Conservation (phyloP, 2,329 filamentous ascomycete genomes). For the Aspergillus candidus region DNA sequence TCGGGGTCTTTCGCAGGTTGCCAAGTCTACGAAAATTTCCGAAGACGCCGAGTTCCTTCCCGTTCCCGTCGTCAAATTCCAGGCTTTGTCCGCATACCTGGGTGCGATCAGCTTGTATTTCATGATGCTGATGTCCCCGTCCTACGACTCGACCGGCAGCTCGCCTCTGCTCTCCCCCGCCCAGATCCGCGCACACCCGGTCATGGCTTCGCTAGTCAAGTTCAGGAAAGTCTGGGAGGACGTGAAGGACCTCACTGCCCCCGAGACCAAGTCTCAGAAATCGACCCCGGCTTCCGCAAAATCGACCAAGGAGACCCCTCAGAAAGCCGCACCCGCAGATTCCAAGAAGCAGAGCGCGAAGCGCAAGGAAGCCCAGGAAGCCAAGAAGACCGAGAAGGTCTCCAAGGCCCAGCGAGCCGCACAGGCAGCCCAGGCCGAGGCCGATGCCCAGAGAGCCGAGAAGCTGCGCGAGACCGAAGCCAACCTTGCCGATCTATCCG, state of each 20-base stretch:
- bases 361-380: slow-evolving; percentile 33
- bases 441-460: slow-evolving; percentile 49
- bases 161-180: slow-evolving; percentile 62
- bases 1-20: slow-evolving; percentile 54
- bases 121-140: slow-evolving; percentile 72
- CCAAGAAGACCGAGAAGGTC: slow-evolving; percentile 38
- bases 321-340: slow-evolving; percentile 18
- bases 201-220: slow-evolving; percentile 79
- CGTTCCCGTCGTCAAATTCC: slow-evolving; percentile 64
- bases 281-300: slow-evolving; percentile 10
- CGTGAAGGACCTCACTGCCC: slow-evolving; percentile 59
- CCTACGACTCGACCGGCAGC: slow-evolving; percentile 51
- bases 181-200: slow-evolving; percentile 80
- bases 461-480: slow-evolving; percentile 57
- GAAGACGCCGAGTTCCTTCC: slow-evolving; percentile 32
- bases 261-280: slow-evolving; percentile 32
- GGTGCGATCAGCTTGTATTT: slow-evolving; percentile 90
- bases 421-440: slow-evolving; percentile 49
- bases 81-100: slow-evolving; percentile 78
- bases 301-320: slow-evolving; percentile 16
- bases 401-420: slow-evolving; percentile 47
- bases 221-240: slow-evolving; percentile 75
- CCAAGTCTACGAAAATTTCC: slow-evolving; percentile 49
- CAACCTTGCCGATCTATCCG: slow-evolving; percentile 65
- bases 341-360: slow-evolving; percentile 25